Base-by-base conservation (phyloP, 345 rosid genomes). In the Ceriops tagal region DNA sequence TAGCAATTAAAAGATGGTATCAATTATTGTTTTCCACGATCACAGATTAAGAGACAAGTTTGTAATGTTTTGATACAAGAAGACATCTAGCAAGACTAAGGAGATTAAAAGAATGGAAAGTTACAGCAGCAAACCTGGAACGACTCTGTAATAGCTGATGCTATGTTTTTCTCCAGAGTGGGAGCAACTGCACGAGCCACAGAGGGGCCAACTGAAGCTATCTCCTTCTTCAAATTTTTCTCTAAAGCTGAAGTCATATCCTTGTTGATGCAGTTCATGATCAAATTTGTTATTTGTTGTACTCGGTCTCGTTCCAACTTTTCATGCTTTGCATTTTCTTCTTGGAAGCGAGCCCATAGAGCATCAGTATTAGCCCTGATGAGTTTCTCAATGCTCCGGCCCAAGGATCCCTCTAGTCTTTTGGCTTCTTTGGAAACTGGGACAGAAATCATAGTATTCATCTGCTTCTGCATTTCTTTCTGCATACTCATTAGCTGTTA, bases 381-480 rank as follows among this genome's bases (percentile, higher is more conserved):
- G 58, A 83, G 83, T 82, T 83, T 93, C 82, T 93, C 97, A 70
- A 88, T 77, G 81, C 62, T 79, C 79, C 80, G 78, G 57, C 96
- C 97, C 59, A 91, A 62, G 61, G 91, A 79, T 79, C 84, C 80
- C 81, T 91, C 97, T 63, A 93, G 72, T 77, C 92, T 85, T 85
- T 77, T 89, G 61, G 91, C 83, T 83, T 93, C 98, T 81, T 89
- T 88, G 9, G 82, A 66, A 49, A 87, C 75, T 13, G 91, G 82
- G 34, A 78, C 72, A 64, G 64, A 83, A 65, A 88, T 83, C 78
- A 83, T 77, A 77, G 75, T 88, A 49, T 84, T 62, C 78, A 91
- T 77, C 79, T 91, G 98, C 75, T 78, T 93, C 84, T 89, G 88
- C 91, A 88, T 76, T 76, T 91, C 98, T 77, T 81, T 93, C 73